Conservation (phyloP, 768 basidiomycete species). For the Naganishia antarctica region DNA sequence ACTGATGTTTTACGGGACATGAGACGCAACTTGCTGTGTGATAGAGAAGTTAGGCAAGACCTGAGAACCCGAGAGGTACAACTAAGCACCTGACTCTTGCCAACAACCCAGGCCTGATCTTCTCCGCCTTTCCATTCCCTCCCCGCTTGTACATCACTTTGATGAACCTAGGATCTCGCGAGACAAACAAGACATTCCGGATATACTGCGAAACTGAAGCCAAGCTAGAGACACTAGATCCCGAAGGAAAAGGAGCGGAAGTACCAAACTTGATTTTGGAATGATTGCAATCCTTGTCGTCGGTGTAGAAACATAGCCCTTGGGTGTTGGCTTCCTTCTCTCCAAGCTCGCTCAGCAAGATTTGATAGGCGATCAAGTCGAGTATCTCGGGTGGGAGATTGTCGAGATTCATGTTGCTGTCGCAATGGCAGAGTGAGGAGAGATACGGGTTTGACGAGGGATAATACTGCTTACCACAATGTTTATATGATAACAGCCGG, state of each 20-base stretch:
- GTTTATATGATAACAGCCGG: too few relatives aligned
- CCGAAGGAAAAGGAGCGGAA: not conserved
- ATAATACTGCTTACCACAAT: too few relatives aligned
- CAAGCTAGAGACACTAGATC: not conserved
- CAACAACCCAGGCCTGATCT: not conserved
- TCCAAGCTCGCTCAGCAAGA: not conserved
- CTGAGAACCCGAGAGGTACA: not conserved
- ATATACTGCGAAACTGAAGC: not conserved
- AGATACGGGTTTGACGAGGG: too few relatives aligned
- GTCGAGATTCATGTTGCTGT: not conserved
- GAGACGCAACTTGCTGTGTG: not conserved
- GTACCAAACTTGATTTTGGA: too few relatives aligned
- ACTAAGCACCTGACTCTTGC: not conserved
- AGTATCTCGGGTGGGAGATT: constrained; percentile 10
- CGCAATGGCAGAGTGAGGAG: too few relatives aligned
- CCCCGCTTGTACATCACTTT: not conserved
- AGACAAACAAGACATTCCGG: not conserved
- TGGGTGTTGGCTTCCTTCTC: too few relatives aligned
- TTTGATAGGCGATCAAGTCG: not conserved
- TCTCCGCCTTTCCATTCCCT: not conserved
- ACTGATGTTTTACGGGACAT: not conserved
- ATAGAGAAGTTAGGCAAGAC: too few relatives aligned
- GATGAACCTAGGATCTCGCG: not conserved
- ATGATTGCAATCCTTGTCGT: not conserved
- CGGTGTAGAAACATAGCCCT: not conserved